Evolutionary conservation across 2,329 filamentous ascomycete species (phyloP), one percentile per base, ranked within the genome.

Genomic region (Epichloe brachyelytri): DNA sequence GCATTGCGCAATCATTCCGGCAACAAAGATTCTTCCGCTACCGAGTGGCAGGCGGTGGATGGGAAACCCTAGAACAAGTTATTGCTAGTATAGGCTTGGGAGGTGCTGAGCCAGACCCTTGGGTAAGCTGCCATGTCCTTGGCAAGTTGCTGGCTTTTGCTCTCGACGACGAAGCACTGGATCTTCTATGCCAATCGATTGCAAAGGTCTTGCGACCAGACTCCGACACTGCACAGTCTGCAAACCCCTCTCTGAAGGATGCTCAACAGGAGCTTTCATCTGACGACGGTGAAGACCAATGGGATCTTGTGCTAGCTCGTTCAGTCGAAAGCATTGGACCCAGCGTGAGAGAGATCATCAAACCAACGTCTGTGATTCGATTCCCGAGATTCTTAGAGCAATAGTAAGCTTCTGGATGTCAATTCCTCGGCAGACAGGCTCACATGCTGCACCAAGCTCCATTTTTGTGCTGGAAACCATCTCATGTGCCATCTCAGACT

Each of bases 21-120:
- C 19, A 98, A 97, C 68, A 79, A 84, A 80, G 86, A 58, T 96
- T 91, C 70, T 97, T 97, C 64, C 79, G 81, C 53, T 83, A 82
- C 57, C 77, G 81, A 57, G 80, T 94, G 33, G 79, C 86, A 53
- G 82, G 80, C 20, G 86, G 83, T 51, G 89, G 91, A 3, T 95
- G 88, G 83, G 76, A 82, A 56, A 79, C 82, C 7, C 65, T 96
- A 50, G 83, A 93, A 61, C 79, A 86, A 62, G 79, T 79, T 5
- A 77, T 90, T 69, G 79, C 78, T 55, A 81, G 80, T 64, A 81
- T 83, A 65, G 79, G 85, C 36, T 68, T 82, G 49, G 75, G 83
- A 50, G 78, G 77, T 56, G 76, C 76, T 51, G 82, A 86, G 56
- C 75, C 81, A 43, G 86, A 94, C 60, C 67, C 76, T 5, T 83